A percentile compares a stretch with the other conserved stretches of the same genome.
Conservation (phyloP, 2,329 filamentous ascomycete species). For the Fusarium compactum region DNA sequence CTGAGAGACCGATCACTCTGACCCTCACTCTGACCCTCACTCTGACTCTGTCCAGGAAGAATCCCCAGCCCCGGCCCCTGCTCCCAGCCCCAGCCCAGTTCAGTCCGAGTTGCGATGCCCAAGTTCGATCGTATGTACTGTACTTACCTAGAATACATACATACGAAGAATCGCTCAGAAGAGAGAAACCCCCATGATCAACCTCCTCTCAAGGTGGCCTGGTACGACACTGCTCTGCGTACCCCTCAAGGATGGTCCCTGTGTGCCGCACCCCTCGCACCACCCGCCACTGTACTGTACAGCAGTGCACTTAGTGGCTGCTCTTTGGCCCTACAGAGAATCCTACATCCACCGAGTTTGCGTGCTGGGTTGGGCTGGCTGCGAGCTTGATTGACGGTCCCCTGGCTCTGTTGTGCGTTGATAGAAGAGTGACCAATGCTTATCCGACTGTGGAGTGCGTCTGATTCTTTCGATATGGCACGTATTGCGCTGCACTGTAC, state of each 20-base stretch:
- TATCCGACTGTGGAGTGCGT: constrained; percentile 41
- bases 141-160: neutral
- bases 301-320: constrained; percentile 1
- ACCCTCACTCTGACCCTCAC: constrained; percentile 5
- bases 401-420: constrained; percentile 45
- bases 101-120: constrained; percentile 19
- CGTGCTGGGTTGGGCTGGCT: constrained; percentile 24
- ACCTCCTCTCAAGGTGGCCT: constrained; percentile 41
- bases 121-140: neutral
- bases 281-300: constrained; percentile 39
- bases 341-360: constrained; percentile 45
- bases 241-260: constrained; percentile 41
- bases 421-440: constrained; percentile 47
- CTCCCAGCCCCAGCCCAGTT: constrained; percentile 17
- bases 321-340: constrained; percentile 41
- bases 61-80: constrained; percentile 20
- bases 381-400: constrained; percentile 38
- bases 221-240: constrained; percentile 52
- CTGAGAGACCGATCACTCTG: constrained; percentile 35
- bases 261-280: constrained; percentile 46
- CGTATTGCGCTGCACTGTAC: neutral
- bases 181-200: constrained; percentile 44
- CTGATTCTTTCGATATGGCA: constrained; percentile 13
- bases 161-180: constrained; percentile 40
- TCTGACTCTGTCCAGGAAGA: constrained; percentile 25